These are phyloP conservation scores for Amylostereum chailletii DNA, from an alignment of 1,284 basidiomycete genomes.

Conservation along the genomic window DNA sequence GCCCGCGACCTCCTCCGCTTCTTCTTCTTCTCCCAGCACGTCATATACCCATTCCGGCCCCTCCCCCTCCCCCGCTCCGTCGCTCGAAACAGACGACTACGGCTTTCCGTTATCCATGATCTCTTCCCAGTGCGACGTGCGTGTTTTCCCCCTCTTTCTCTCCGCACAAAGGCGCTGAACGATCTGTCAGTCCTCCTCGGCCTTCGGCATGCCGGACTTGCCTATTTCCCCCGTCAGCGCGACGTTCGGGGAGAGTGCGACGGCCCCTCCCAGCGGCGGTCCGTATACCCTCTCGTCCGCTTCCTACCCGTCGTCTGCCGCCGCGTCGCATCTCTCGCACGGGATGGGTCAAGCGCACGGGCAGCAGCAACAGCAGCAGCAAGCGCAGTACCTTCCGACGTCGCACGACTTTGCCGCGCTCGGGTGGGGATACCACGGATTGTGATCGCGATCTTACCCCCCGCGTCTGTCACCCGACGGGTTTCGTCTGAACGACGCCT, in stretches of 20 bases:
- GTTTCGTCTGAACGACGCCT: too few relatives aligned
- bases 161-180: not conserved
- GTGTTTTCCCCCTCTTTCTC: constrained; percentile 3
- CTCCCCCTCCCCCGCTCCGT: not conserved
- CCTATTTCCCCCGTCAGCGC: constrained; percentile 14
- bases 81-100: not conserved
- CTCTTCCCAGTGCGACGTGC: not conserved
- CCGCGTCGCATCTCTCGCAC: too few relatives aligned
- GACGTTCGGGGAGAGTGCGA: constrained; percentile 9
- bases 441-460: too few relatives aligned
- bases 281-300: too few relatives aligned
- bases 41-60: not conserved
- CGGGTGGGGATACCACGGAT: too few relatives aligned
- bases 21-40: not conserved
- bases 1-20: not conserved
- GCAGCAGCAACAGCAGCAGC: too few relatives aligned
- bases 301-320: too few relatives aligned
- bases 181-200: constrained; percentile 2
- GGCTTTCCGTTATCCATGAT: not conserved
- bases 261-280: too few relatives aligned
- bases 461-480: too few relatives aligned
- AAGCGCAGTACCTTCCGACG: too few relatives aligned
- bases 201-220: constrained; percentile 9
- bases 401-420: too few relatives aligned
- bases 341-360: too few relatives aligned